These are phyloP conservation scores for Pinus taeda DNA, from an alignment of 75 land plant genomes.

Conservation along the genomic window DNA sequence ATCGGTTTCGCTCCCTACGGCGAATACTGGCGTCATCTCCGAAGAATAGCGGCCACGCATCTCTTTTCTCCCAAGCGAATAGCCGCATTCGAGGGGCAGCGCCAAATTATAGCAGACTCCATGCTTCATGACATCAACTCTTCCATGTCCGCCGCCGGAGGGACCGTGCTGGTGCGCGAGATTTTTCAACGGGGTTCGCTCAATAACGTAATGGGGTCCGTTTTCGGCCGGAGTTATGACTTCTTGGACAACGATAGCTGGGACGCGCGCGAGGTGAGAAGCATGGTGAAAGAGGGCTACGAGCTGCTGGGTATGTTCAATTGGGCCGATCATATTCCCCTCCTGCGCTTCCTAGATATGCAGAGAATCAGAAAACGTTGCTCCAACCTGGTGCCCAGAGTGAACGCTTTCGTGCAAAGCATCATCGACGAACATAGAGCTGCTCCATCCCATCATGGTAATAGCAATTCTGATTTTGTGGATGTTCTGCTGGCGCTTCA, in stretches of 20 bases:
- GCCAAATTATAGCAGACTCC: constrained; percentile 15
- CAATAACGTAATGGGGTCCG: constrained; percentile 65
- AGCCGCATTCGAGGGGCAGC: constrained; percentile 21
- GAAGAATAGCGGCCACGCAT: constrained; percentile 60
- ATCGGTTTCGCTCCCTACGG: constrained; percentile 80
- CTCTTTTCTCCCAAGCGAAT: constrained; percentile 57
- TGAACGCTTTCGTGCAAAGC: constrained; percentile 32
- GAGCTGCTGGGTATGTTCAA: not conserved
- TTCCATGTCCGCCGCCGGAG: not conserved
- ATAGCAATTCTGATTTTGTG: constrained; percentile 31
- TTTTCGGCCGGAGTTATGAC: constrained; percentile 59
- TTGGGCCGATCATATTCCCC: constrained; percentile 15
- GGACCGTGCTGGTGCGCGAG: constrained; percentile 19
- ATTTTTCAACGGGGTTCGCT: constrained; percentile 62
- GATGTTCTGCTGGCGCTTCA: constrained; percentile 41
- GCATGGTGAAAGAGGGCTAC: constrained; percentile 29
- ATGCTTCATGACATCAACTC: constrained; percentile 27
- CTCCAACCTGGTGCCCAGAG: constrained; percentile 38
- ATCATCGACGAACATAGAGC: constrained; percentile 48
- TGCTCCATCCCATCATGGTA: not conserved
- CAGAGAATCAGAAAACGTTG: constrained; percentile 55
- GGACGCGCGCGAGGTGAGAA: constrained; percentile 25
- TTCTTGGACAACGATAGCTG: constrained; percentile 15
- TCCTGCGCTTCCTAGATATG: constrained; percentile 37
- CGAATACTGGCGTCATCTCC: constrained; percentile 61